Base-by-base conservation (phyloP, 148 eudicot genomes). In the Cornus suecica region DNA sequence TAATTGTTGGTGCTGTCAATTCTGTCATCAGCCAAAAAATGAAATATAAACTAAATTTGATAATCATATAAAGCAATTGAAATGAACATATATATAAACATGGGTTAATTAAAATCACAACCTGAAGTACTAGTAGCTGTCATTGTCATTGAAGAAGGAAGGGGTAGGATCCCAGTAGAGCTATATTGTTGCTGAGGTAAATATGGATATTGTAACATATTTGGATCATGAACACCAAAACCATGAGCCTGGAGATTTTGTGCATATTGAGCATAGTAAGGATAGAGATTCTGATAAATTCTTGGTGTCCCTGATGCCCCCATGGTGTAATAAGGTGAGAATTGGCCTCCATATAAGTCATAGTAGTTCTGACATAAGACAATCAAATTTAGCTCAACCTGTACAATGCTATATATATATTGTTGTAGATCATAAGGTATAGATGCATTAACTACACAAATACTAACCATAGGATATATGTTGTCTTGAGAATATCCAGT, bases 401-500 rank as follows among this genome's bases (percentile, higher is more conserved):
- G 11, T 54, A 3, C 10, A 15, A 16, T 54, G 18, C 16, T 58
- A 10, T 58, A n/a, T n/a, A n/a, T n/a, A n/a, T n/a, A 20, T 58
- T 58, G 25, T 58, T 3, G 24, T 22, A 48, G 54, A 58, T 0
- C 62, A 58, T 58, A 14, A 58, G 22, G 25, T 58, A 58, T 52
- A 58, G 3, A 58, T 22, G 24, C 24, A 48, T 48, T 11, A 11
- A 14, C 15, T 11, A 22, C 3, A 18, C n/a, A 22, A 45, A n/a
- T 29, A 64, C 86, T 79, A 69, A 87, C 90, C 85, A 83, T 75
- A 20, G 73, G 88, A 82, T 88, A 83, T 82, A 83, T 75, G 65
- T 81, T 70, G 31, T 88, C 90, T 77, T 85, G 90, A 70, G 90
- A 77, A 79, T 83, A 88, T 24, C 90, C 88, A 66, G 79, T 76